Conservation (phyloP, 2,329 filamentous ascomycete genomes). For the Stagonosporopsis vannaccii region DNA sequence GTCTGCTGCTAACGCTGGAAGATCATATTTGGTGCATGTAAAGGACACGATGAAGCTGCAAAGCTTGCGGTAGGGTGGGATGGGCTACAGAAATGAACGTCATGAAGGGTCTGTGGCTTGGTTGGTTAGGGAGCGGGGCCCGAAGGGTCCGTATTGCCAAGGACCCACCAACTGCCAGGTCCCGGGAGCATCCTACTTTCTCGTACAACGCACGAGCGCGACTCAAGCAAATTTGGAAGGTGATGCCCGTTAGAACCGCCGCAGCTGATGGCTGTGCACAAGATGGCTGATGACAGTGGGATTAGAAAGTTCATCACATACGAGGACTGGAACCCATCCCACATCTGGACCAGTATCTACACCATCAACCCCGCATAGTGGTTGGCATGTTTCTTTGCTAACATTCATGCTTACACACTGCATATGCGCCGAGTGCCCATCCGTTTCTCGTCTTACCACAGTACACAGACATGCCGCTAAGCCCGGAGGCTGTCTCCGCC, state of each 20-base stretch:
- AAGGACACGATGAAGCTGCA: constrained; percentile 1
- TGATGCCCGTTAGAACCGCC: constrained; percentile 1
- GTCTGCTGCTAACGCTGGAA: background rate
- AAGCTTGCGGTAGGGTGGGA: background rate
- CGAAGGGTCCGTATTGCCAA: constrained; percentile 14
- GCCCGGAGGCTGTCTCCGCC: background rate
- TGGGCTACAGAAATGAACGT: constrained; percentile 1
- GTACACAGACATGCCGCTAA: background rate
- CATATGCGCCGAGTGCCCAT: background rate
- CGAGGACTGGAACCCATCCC: background rate
- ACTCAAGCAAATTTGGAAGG: constrained; percentile 7
- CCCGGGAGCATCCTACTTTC: constrained; percentile 10
- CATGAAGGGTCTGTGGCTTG: constrained; percentile 15
- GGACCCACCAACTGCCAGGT: constrained; percentile 12
- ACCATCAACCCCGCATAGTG: background rate
- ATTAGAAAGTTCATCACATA: background rate
- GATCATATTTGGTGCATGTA: background rate
- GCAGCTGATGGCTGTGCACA: background rate
- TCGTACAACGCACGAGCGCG: constrained; percentile 15
- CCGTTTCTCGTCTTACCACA: background rate
- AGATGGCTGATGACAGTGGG: background rate
- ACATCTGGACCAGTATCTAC: background rate
- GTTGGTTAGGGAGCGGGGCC: constrained; percentile 10
- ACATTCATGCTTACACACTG: background rate
- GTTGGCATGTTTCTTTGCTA: background rate